Conservation (phyloP, 1,284 basidiomycete genomes). For the Violaceomyces palustris region DNA sequence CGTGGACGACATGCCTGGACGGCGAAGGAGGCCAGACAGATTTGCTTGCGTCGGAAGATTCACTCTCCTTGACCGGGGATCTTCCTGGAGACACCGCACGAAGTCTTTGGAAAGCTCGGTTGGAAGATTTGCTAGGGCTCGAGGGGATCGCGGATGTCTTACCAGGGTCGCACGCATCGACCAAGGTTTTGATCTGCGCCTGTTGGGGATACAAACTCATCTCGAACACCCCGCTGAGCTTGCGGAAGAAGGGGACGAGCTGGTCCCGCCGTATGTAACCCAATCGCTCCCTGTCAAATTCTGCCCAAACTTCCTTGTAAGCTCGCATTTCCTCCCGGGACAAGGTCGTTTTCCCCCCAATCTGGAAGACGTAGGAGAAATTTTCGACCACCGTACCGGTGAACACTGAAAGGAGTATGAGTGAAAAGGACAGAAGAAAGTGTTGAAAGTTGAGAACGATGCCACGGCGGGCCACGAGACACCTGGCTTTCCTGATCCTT, state of each 20-base stretch:
- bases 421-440: not conserved
- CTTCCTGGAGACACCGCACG: too few relatives aligned
- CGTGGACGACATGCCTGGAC: constrained; percentile 1
- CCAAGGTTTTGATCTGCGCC: too few relatives aligned
- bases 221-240: constrained; percentile 41
- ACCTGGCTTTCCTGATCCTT: too few relatives aligned
- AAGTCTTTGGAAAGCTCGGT: too few relatives aligned
- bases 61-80: too few relatives aligned
- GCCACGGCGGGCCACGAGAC: too few relatives aligned
- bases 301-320: constrained; percentile 91
- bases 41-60: not conserved
- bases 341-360: constrained; percentile 75
- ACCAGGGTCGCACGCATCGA: not conserved
- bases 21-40: constrained; percentile 12
- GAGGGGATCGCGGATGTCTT: constrained; percentile 1
- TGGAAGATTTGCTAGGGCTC: too few relatives aligned
- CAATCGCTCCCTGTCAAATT: constrained; percentile 71
- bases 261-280: constrained; percentile 70
- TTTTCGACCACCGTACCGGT: constrained; percentile 88
- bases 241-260: constrained; percentile 70
- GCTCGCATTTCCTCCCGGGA: constrained; percentile 64
- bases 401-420: constrained; percentile 9
- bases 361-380: constrained; percentile 92
- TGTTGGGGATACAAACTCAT: constrained; percentile 37
- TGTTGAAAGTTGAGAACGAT: too few relatives aligned